Evolutionary conservation across 768 basidiomycete species (phyloP).

Genomic region (Pleurotus tuoliensis): DNA sequence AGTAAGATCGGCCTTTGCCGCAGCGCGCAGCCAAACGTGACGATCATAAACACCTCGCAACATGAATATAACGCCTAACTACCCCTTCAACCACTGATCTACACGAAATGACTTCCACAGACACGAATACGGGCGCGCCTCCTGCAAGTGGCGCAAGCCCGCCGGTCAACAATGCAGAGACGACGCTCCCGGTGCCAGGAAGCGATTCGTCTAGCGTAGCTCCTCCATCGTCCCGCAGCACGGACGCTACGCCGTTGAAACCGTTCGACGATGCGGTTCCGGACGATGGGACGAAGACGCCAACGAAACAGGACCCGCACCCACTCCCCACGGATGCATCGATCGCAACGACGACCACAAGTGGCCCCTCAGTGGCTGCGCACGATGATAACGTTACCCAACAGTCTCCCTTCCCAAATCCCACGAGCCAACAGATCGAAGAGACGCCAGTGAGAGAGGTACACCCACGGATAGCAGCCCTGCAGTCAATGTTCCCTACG

Average conservation of each 20-base stretch:
- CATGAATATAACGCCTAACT: not conserved
- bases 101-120: not conserved
- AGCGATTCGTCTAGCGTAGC: not conserved
- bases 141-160: not conserved
- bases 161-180: not conserved
- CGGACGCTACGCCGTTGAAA: not conserved
- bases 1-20: not conserved
- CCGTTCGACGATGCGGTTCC: constrained; percentile 1
- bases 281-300: not conserved
- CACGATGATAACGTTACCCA: not conserved
- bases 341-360: not conserved
- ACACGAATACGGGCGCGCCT: not conserved
- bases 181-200: not conserved
- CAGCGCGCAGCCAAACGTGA: not conserved
- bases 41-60: not conserved
- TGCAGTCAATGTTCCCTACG: constrained; percentile 75
- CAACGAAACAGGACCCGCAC: not conserved
- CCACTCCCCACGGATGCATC: not conserved
- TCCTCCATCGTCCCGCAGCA: not conserved
- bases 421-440: constrained; percentile 7
- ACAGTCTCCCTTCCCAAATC: not conserved
- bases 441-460: constrained; percentile 17
- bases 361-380: not conserved
- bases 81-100: not conserved
- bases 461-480: constrained; percentile 48